A percentile compares a stretch with the other conserved stretches of the same genome.
Conservation (phyloP, 2,329 filamentous ascomycete species). For the Aspergillus sergii region DNA sequence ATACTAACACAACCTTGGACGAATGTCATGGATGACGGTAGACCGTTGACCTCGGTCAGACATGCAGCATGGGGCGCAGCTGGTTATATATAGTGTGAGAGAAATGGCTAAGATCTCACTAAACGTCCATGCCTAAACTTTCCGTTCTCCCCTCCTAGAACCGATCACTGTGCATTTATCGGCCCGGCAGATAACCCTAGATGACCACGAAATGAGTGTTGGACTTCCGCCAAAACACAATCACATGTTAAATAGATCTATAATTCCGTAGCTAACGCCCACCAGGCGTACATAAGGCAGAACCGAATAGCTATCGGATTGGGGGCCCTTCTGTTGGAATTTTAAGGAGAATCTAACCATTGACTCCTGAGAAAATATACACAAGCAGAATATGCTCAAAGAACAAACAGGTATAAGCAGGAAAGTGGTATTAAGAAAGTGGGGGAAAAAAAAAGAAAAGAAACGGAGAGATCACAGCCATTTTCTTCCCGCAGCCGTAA, state of each 20-base stretch:
- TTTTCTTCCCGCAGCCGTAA: constrained; percentile 87
- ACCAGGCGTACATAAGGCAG: background rate
- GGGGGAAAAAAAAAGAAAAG: background rate
- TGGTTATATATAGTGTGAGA: background rate
- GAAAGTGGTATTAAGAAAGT: background rate
- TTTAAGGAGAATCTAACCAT: background rate
- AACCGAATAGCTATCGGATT: background rate
- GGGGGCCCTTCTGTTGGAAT: background rate
- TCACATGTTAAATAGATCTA: background rate
- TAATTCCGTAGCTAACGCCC: background rate
- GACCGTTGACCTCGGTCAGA: background rate
- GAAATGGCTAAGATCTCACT: background rate
- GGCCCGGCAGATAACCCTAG: background rate
- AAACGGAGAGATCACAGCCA: constrained; percentile 63
- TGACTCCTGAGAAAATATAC: background rate
- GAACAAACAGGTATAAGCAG: background rate
- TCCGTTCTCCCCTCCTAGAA: background rate
- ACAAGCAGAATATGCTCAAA: background rate
- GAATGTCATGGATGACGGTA: no score
- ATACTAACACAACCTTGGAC: no score
- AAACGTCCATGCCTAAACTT: background rate
- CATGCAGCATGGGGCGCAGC: background rate
- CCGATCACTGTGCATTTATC: background rate
- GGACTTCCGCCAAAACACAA: background rate
- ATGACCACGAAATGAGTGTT: background rate